phyloP scores from a whole-genome alignment of 305 asterid species.

The Fraxinus angustifolia region DNA sequence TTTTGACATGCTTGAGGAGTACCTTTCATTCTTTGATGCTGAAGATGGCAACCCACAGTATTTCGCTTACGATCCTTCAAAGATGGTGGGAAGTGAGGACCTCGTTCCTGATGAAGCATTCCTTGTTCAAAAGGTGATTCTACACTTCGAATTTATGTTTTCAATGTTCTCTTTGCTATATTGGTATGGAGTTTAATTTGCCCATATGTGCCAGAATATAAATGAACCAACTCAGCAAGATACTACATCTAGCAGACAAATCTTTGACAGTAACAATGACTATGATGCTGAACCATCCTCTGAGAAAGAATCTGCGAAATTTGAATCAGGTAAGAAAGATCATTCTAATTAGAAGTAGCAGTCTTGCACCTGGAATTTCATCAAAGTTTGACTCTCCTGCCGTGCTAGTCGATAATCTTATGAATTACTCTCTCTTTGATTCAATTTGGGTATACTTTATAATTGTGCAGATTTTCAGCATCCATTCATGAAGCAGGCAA shows the following conservation, averaged over 20 bases:
- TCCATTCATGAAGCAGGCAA: conserved; percentile 58
- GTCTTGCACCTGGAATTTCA: background rate
- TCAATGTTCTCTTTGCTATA: conserved; percentile 5
- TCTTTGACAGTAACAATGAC: conserved; percentile 24
- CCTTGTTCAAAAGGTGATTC: conserved; percentile 44
- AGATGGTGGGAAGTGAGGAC: conserved; percentile 36
- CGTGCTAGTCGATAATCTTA: background rate
- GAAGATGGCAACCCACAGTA: conserved; percentile 36
- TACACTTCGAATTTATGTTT: background rate
- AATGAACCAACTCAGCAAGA: conserved; percentile 32
- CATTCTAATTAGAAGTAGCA: background rate
- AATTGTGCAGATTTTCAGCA: conserved; percentile 45
- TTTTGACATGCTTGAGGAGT: conserved; percentile 58
- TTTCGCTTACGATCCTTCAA: conserved; percentile 44
- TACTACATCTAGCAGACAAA: conserved; percentile 31
- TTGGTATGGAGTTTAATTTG: conserved; percentile 3
- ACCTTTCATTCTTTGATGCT: conserved; percentile 60
- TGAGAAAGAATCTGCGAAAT: conserved; percentile 30
- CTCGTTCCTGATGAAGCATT: conserved; percentile 32
- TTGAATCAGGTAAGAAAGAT: conserved; percentile 46
- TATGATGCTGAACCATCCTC: conserved; percentile 30
- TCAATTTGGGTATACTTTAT: background rate
- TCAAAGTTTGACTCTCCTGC: background rate
- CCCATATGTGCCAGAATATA: conserved; percentile 34
- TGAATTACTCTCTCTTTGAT: background rate